These are phyloP conservation scores for Didymella sp. DNA, from an alignment of 2,329 filamentous ascomycete genomes.

Conservation along the genomic window DNA sequence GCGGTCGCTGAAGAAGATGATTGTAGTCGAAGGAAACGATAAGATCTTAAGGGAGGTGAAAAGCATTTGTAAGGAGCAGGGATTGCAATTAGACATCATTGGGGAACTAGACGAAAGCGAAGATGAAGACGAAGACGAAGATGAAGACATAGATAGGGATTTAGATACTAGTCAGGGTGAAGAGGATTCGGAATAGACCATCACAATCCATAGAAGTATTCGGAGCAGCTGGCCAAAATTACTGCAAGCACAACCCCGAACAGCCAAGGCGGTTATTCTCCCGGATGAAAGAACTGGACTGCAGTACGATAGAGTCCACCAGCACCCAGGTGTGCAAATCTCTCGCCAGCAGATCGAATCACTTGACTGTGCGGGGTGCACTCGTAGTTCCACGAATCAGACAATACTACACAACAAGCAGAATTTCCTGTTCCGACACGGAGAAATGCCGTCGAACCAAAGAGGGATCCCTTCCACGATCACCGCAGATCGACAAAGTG, in stretches of 20 bases:
- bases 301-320: not conserved
- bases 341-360: not conserved
- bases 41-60: conserved; percentile 34
- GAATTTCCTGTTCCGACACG: not conserved
- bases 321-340: not conserved
- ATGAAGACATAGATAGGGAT: not conserved
- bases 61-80: conserved; percentile 31
- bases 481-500: not conserved
- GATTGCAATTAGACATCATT: conserved; percentile 55
- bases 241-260: not conserved
- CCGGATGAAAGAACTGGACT: not conserved
- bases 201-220: not conserved
- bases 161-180: not conserved
- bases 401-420: not conserved
- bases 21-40: conserved; percentile 38
- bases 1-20: conserved; percentile 32
- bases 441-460: not conserved
- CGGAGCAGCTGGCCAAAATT: not conserved
- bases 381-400: conserved; percentile 5
- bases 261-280: conserved; percentile 2
- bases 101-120: conserved; percentile 47
- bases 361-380: conserved; percentile 1
- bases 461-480: not conserved
- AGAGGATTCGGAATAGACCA: conserved; percentile 8
- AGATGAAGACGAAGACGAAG: not conserved